Conservation (phyloP, 495 filamentous ascomycete species). For the Aspergillus indologenus region DNA sequence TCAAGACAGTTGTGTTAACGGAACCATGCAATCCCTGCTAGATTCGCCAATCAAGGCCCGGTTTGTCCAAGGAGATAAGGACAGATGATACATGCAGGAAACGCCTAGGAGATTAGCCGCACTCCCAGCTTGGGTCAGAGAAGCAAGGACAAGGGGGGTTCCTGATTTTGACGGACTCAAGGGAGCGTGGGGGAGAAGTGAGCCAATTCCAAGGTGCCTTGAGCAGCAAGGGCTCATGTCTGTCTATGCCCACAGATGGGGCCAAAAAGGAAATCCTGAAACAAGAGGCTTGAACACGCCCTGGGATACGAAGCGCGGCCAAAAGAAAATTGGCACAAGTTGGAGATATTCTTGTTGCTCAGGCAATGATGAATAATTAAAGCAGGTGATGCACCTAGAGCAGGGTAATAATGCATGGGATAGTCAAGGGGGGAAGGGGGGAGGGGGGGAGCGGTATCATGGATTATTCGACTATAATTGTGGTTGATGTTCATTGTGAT, state of each 20-base stretch:
- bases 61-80: neutral
- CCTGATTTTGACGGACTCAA: neutral
- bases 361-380: neutral
- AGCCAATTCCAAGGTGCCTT: neutral
- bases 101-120: neutral
- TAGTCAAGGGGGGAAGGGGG: neutral
- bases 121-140: neutral
- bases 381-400: neutral
- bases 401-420: neutral
- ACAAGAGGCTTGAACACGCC: neutral
- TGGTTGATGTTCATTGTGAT: neutral
- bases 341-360: neutral
- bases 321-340: neutral
- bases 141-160: neutral
- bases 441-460: no score
- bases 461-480: neutral
- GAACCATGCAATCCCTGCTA: slow-evolving; percentile 9
- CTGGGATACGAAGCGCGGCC: neutral
- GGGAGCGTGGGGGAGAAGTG: neutral
- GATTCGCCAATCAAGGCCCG: slow-evolving; percentile 4
- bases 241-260: neutral
- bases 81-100: neutral
- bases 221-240: neutral
- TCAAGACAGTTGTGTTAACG: slow-evolving; percentile 11
- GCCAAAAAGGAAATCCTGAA: neutral